Conservation (phyloP, 768 basidiomycete genomes). For the Trametes elegans region DNA sequence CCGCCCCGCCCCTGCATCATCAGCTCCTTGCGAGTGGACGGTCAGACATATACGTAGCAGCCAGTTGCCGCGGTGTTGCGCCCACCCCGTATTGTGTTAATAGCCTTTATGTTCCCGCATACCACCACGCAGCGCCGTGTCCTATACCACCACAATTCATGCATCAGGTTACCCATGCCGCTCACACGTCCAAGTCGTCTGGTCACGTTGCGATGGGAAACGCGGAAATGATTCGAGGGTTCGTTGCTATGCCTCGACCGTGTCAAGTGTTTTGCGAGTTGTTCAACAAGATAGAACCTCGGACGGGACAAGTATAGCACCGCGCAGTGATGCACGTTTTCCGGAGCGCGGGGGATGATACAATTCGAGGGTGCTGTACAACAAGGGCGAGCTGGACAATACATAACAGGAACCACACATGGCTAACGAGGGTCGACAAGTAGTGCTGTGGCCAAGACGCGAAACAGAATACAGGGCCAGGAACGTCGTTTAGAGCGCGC, state of each 20-base stretch:
- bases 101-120: background rate
- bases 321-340: slow-evolving; percentile 19
- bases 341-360: slow-evolving; percentile 4
- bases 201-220: background rate
- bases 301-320: slow-evolving; percentile 1
- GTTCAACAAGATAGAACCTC: background rate
- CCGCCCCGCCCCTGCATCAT: background rate
- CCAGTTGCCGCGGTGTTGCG: slow-evolving; percentile 12
- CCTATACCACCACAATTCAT: slow-evolving; percentile 2
- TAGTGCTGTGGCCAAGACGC: slow-evolving; percentile 4
- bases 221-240: background rate
- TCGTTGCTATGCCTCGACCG: no score
- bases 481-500: background rate
- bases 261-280: background rate
- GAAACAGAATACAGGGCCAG: background rate
- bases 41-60: slow-evolving; percentile 14
- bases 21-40: slow-evolving; percentile 8
- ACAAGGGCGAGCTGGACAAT: background rate
- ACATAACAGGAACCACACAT: background rate
- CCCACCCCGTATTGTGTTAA: slow-evolving; percentile 10
- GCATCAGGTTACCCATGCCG: slow-evolving; percentile 10
- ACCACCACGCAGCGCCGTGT: slow-evolving; percentile 3
- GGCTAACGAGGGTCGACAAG: slow-evolving; percentile 2
- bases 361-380: slow-evolving; percentile 19
- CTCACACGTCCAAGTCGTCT: background rate